Evolutionary conservation across 495 filamentous ascomycete genomes (phyloP).

Genomic region (Rusavskia elegans): DNA sequence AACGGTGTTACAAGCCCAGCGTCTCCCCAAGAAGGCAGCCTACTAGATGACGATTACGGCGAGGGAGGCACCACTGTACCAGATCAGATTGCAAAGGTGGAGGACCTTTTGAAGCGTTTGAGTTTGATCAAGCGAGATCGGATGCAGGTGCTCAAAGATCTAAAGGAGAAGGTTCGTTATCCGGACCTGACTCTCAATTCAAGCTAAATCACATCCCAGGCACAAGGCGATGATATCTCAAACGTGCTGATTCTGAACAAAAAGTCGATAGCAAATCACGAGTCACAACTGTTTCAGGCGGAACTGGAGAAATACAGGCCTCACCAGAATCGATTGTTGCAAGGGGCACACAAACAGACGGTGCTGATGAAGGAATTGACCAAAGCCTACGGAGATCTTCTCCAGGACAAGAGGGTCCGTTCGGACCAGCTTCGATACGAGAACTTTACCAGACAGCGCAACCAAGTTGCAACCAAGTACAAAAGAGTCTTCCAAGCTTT

Average conservation of each 20-base stretch:
- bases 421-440: slow-evolving; percentile 93
- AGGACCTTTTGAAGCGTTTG: slow-evolving; percentile 80
- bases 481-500: slow-evolving; percentile 87
- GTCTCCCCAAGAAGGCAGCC: slow-evolving; percentile 47
- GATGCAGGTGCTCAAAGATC: slow-evolving; percentile 80
- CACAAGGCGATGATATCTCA: slow-evolving; percentile 91
- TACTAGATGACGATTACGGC: slow-evolving; percentile 83
- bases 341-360: slow-evolving; percentile 86
- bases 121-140: slow-evolving; percentile 84
- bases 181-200: not conserved
- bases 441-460: slow-evolving; percentile 64
- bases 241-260: slow-evolving; percentile 95
- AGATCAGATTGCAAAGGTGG: slow-evolving; percentile 78
- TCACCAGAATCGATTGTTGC: slow-evolving; percentile 77
- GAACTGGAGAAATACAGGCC: slow-evolving; percentile 94
- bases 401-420: slow-evolving; percentile 88
- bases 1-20: slow-evolving; percentile 42
- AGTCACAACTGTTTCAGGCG: slow-evolving; percentile 76
- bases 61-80: slow-evolving; percentile 63
- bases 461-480: slow-evolving; percentile 69
- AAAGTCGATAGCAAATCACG: slow-evolving; percentile 77
- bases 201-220: slow-evolving; percentile 31
- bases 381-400: slow-evolving; percentile 66
- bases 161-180: slow-evolving; percentile 77
- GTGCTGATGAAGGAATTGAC: slow-evolving; percentile 92